phyloP scores from a whole-genome alignment of 2,329 filamentous ascomycete genomes.

The Sclerotinia nivalis region DNA sequence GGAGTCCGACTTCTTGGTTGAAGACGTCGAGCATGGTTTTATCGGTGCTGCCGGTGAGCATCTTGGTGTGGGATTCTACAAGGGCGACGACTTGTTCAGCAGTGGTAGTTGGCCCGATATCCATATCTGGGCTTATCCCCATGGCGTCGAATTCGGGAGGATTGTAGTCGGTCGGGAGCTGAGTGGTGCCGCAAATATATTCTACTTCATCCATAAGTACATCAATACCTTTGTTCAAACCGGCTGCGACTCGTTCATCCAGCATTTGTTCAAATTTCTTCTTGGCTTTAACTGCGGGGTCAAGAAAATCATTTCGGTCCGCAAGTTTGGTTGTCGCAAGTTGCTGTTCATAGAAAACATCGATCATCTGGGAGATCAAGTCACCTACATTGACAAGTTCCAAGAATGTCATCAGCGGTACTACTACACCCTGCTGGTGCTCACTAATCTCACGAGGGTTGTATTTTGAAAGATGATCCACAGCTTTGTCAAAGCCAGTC shows the following conservation, averaged over 20 bases:
- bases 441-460: conserved; percentile 81
- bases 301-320: conserved; percentile 91
- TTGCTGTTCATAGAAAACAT: conserved; percentile 98
- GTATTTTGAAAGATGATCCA: conserved; percentile 86
- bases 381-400: conserved; percentile 98
- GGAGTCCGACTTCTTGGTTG: conserved; percentile 93
- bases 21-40: conserved; percentile 99
- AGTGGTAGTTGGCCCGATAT: conserved; percentile 75
- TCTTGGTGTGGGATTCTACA: conserved; percentile 83
- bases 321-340: conserved; percentile 78
- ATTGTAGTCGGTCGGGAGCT: conserved; percentile 87
- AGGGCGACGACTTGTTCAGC: conserved; percentile 80
- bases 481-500: conserved; percentile 89
- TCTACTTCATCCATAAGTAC: conserved; percentile 98
- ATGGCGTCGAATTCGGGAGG: conserved; percentile 49
- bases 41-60: conserved; percentile 92
- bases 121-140: conserved; percentile 43
- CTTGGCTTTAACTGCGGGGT: conserved; percentile 89
- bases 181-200: conserved; percentile 86
- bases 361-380: conserved; percentile 97
- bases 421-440: conserved; percentile 73
- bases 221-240: conserved; percentile 95
- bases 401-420: conserved; percentile 90
- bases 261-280: conserved; percentile 99
- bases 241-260: conserved; percentile 92